These are phyloP conservation scores for Moniliella sp. DNA, from an alignment of 1,284 basidiomycete genomes.

Conservation along the genomic window DNA sequence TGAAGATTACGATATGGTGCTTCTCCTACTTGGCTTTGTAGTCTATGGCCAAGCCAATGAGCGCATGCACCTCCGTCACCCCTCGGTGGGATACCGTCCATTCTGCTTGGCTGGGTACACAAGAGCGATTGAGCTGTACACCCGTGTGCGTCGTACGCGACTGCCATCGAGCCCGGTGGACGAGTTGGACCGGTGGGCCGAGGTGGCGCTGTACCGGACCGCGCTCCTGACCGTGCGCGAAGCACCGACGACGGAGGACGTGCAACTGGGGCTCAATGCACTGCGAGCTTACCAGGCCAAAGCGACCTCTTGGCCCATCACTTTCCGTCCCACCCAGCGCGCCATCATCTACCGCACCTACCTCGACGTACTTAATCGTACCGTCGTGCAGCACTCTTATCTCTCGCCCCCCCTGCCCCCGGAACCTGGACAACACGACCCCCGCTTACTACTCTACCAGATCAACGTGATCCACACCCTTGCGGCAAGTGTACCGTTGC, in stretches of 20 bases:
- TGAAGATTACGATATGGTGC: conserved; percentile 9
- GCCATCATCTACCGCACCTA: conserved; percentile 23
- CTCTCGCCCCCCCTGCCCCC: conserved; percentile 10
- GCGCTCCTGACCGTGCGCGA: conserved; percentile 19
- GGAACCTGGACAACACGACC: conserved; percentile 10
- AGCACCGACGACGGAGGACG: no score
- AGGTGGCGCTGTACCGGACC: conserved; percentile 26
- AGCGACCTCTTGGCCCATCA: conserved; percentile 18
- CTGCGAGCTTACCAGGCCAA: conserved; percentile 27
- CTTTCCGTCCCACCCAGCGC: conserved; percentile 27
- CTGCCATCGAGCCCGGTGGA: conserved; percentile 21
- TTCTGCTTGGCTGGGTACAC: conserved; percentile 21
- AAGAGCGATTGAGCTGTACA: conserved; percentile 24
- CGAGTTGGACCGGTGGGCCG: conserved; percentile 29
- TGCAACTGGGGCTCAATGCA: conserved; percentile 13
- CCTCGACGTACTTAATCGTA: conserved; percentile 14
- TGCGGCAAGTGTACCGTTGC: conserved; percentile 16
- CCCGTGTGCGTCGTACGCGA: conserved; percentile 18
- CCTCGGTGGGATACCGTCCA: conserved; percentile 11
- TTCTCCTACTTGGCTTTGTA: conserved; percentile 16
- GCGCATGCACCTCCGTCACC: conserved; percentile 9
- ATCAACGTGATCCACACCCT: conserved; percentile 11
- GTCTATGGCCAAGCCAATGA: conserved; percentile 29
- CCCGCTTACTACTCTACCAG: conserved; percentile 20
- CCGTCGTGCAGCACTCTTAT: conserved; percentile 11